phyloP scores from a whole-genome alignment of 1,284 basidiomycete species.

The Leccinum pachyderme region DNA sequence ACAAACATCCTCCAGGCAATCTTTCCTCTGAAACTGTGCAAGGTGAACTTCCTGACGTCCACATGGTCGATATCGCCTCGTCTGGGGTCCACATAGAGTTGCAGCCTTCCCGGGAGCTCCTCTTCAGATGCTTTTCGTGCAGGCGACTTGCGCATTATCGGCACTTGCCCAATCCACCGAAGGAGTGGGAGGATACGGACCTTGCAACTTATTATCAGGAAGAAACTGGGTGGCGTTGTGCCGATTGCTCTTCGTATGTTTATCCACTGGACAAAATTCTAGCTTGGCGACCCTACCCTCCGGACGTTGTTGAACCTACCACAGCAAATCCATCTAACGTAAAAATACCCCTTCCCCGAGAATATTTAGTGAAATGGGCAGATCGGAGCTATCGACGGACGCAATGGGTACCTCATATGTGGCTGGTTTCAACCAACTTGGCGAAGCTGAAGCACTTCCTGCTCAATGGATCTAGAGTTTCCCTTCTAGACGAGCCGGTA shows the following conservation, averaged over 20 bases:
- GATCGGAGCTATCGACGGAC: constrained; percentile 73
- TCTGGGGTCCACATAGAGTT: constrained; percentile 10
- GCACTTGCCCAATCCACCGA: constrained; percentile 59
- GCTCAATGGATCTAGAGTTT: constrained; percentile 63
- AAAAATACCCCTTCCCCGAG: constrained; percentile 68
- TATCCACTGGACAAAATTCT: constrained; percentile 83
- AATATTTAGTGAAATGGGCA: constrained; percentile 89
- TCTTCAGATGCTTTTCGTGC: constrained; percentile 82
- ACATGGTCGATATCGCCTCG: constrained; percentile 33
- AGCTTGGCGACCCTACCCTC: constrained; percentile 84
- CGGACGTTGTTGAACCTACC: constrained; percentile 53
- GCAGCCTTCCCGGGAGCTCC: constrained; percentile 42
- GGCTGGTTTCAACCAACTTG: constrained; percentile 66
- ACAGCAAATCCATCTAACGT: constrained; percentile 47
- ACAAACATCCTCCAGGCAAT: constrained; percentile 16
- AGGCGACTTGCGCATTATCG: constrained; percentile 78
- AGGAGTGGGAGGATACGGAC: constrained; percentile 40
- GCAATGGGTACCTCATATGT: constrained; percentile 89
- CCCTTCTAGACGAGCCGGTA: constrained; percentile 52
- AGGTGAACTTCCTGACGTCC: constrained; percentile 25
- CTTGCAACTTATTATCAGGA: constrained; percentile 66
- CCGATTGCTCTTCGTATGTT: constrained; percentile 74
- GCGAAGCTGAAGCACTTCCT: constrained; percentile 78
- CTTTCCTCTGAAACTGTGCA: constrained; percentile 14
- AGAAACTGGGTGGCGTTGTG: constrained; percentile 69